These are phyloP conservation scores for Coccomyxa sp. DNA, from an alignment of 139 green algal species.

Conservation along the genomic window DNA sequence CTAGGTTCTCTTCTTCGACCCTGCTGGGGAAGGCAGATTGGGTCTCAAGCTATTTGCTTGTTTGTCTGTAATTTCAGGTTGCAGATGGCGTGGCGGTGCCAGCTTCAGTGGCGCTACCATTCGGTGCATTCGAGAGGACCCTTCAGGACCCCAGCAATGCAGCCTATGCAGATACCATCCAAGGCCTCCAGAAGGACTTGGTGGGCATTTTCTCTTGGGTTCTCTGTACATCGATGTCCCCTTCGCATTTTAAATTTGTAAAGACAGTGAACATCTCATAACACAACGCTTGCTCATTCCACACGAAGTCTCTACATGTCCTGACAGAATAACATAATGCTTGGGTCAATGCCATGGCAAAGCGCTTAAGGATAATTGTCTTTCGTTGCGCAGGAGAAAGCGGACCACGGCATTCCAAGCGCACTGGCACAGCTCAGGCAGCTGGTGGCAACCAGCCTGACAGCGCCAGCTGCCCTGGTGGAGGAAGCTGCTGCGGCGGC, in stretches of 20 bases:
- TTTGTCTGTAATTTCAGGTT: not conserved
- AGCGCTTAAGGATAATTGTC: too few species aligned
- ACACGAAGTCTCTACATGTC: too few species aligned
- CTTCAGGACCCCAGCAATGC: conserved; percentile 52
- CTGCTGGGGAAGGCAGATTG: too few species aligned
- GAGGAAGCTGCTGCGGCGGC: conserved; percentile 33
- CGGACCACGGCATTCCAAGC: conserved; percentile 12
- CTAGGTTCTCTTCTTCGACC: too few species aligned
- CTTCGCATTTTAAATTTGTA: too few species aligned
- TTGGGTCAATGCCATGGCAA: too few species aligned
- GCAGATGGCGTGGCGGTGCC: conserved; percentile 30
- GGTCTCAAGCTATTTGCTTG: too few species aligned
- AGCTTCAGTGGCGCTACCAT: conserved; percentile 74
- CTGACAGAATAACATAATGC: too few species aligned
- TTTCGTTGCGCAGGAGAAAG: not conserved
- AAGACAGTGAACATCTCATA: too few species aligned
- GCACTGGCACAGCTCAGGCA: conserved; percentile 37
- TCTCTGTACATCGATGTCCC: too few species aligned
- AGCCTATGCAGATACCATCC: conserved; percentile 17
- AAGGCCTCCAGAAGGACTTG: not conserved
- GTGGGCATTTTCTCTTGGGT: not conserved
- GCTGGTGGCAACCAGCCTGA: conserved; percentile 28
- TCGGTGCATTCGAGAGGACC: conserved; percentile 76
- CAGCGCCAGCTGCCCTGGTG: conserved; percentile 33
- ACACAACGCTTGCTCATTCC: too few species aligned